These are phyloP conservation scores for Stephania japonica DNA, from an alignment of 164 flowering plant genomes.

Conservation along the genomic window DNA sequence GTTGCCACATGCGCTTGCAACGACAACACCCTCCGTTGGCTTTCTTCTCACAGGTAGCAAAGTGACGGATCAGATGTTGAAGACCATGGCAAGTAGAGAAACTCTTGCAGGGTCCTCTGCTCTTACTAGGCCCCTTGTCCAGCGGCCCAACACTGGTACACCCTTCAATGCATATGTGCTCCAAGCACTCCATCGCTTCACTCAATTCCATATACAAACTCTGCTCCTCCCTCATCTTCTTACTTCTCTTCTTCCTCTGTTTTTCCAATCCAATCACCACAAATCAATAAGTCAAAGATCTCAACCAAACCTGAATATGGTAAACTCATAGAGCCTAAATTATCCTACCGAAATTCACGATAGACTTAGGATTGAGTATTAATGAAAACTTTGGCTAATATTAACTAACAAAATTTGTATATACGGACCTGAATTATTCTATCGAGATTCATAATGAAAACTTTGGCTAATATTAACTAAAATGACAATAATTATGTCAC, in stretches of 20 bases:
- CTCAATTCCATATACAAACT: constrained; percentile 60
- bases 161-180: constrained; percentile 88
- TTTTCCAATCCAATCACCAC: neutral
- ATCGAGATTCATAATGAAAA: no score
- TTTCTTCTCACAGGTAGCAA: constrained; percentile 62
- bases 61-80: constrained; percentile 65
- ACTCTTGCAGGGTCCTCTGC: constrained; percentile 50
- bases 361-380: no score
- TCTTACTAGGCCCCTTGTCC: constrained; percentile 37
- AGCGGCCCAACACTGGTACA: constrained; percentile 75
- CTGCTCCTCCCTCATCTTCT: constrained; percentile 40
- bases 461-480: no score
- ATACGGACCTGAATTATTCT: no score
- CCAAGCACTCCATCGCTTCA: constrained; percentile 91
- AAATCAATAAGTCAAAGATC: neutral
- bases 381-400: no score
- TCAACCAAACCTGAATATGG: no score
- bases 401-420: no score
- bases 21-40: constrained; percentile 62
- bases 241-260: constrained; percentile 55
- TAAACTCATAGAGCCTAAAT: no score
- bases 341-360: no score
- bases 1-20: constrained; percentile 97
- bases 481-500: no score
- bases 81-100: constrained; percentile 71